These are phyloP conservation scores for Bolboschoenoplectus hybrid DNA, from an alignment of 202 grass and related monocot species.

Conservation along the genomic window DNA sequence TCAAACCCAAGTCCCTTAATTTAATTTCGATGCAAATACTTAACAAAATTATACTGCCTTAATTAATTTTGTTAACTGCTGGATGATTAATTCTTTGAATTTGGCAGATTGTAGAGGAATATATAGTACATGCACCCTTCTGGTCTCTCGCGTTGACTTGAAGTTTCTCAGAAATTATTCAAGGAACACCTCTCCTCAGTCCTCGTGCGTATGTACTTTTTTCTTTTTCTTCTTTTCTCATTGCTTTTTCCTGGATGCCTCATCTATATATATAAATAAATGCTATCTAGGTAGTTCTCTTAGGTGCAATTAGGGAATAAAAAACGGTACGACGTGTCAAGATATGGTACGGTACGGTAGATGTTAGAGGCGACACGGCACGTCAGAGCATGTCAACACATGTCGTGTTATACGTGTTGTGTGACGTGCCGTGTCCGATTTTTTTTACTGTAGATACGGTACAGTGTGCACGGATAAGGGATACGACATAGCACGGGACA, in stretches of 20 bases:
- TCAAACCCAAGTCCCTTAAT: neutral
- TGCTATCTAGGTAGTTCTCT: neutral
- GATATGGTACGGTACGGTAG: too few species aligned
- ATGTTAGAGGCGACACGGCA: too few species aligned
- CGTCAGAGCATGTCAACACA: too few species aligned
- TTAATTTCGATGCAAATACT: too few species aligned
- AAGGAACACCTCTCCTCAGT: neutral
- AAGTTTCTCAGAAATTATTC: slow-evolving; percentile 25
- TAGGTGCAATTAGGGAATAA: neutral
- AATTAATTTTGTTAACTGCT: neutral
- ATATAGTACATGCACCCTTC: neutral
- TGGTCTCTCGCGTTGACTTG: slow-evolving; percentile 26
- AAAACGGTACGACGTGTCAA: too few species aligned
- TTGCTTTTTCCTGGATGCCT: neutral
- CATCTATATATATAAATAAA: neutral
- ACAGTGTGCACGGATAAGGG: too few species aligned
- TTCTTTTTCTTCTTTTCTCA: neutral
- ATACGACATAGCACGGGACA: too few species aligned
- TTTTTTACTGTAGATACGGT: too few species aligned
- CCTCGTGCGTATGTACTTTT: neutral
- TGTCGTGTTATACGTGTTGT: too few species aligned
- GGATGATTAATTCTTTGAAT: neutral
- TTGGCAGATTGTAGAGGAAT: neutral
- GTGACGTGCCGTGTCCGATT: too few species aligned
- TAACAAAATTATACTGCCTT: too few species aligned